Base-by-base conservation (phyloP, 2,329 filamentous ascomycete genomes). In the Aurifilum marmelostoma region DNA sequence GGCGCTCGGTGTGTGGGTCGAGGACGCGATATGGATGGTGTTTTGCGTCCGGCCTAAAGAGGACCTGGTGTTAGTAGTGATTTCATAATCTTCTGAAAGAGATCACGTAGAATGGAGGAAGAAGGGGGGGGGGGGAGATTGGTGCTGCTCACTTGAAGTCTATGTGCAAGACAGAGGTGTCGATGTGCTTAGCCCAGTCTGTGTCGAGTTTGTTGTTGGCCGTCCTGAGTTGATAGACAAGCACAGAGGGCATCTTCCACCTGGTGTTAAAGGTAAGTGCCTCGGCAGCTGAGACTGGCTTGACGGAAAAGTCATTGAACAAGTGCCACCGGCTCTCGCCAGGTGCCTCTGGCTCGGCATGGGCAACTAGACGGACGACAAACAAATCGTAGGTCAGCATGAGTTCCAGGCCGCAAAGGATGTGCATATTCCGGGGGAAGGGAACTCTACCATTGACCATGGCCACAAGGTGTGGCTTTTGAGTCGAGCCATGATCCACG, bases 261-360 rank as follows among this genome's bases (percentile, higher is more conserved):
- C 89, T 87, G 3, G 93, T 89, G 71, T 95, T 94, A 79, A 98
- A 99, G 32, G 91, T 89, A 24, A 98, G 83, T 0, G 95, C 97
- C 77, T 99, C 95, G 71, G 94, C 90, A 37, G 88, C 87, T 41
- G 90, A 88, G 21, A 97, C 88, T 12, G 91, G 89, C 16, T 92
- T 89, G 29, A 99, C 97, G 47, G 97, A 81, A 75, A 99, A 99
- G 80, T 99, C 96, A 74, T 99, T 99, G 82, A 99, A 97, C 1
- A 99, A 81, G 79, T 98, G 93, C 97, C 97, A 99, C 74, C 91
- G 90, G 75, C 88, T 91, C 72, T 89, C 85, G 3, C 82, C 83
- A 0, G 88, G 85, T 0, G 86, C 78, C 56, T 87, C 83, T 0
- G 85, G 83, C 67, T 89, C 88, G 0, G 92, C 88, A 65, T 93